Evolutionary conservation across 306 rosid genomes (phyloP).

Genomic region (Erythrophleum fordii): DNA sequence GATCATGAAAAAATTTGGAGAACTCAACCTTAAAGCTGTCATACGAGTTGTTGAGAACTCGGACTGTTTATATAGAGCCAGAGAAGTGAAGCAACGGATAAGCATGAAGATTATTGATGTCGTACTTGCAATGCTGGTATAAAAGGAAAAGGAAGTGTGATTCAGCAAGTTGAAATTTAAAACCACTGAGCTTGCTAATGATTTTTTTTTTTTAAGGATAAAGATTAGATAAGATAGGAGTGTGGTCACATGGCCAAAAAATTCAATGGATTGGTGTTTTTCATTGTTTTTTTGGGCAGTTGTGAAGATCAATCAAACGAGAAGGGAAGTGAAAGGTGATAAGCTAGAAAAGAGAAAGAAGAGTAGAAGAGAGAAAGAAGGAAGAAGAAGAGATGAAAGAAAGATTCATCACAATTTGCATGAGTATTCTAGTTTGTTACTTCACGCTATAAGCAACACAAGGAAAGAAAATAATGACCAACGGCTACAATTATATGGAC

Average conservation of each 20-base stretch:
- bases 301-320: neutral
- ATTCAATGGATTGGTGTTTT: neutral
- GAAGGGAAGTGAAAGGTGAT: neutral
- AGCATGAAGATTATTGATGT: slow-evolving; percentile 13
- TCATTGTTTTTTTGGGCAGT: no score
- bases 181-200: neutral
- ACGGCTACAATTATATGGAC: no score
- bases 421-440: no score
- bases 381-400: no score
- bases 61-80: neutral
- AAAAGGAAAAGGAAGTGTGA: neutral
- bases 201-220: neutral
- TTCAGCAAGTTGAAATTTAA: neutral
- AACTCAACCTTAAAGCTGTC: slow-evolving; percentile 7
- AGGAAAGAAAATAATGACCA: no score
- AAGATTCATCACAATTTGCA: no score
- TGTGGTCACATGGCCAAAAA: neutral
- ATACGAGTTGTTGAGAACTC: neutral
- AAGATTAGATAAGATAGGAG: neutral
- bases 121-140: neutral
- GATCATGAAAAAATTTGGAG: neutral
- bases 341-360: no score
- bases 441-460: no score
- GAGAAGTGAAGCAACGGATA: slow-evolving; percentile 10
- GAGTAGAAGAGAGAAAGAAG: no score